Evolutionary conservation across 805 yeast genomes (phyloP).

Genomic region (Candida endomychidarum): DNA sequence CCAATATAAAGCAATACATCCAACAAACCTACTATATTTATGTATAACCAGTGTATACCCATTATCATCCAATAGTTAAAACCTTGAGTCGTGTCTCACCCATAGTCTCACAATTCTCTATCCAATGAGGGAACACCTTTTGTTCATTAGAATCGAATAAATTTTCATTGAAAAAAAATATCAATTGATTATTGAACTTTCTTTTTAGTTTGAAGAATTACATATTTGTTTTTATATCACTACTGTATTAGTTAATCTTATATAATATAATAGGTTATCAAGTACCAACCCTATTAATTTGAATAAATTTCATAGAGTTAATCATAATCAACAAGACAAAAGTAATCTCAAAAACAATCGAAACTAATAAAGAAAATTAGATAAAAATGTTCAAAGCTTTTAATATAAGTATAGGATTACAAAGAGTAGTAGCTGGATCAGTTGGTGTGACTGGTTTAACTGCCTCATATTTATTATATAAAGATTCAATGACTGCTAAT

Average conservation of each 20-base stretch:
- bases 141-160: conserved; percentile 20
- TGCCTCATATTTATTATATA: conserved; percentile 78
- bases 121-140: conserved; percentile 24
- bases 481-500: conserved; percentile 81
- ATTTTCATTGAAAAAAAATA: conserved; percentile 17
- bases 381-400: conserved; percentile 19
- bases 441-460: conserved; percentile 76
- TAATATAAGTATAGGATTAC: conserved; percentile 27
- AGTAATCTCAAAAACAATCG: conserved; percentile 5
- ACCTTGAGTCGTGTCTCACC: conserved; percentile 1
- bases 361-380: not conserved
- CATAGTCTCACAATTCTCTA: conserved; percentile 3
- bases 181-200: conserved; percentile 10
- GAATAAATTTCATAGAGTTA: conserved; percentile 1
- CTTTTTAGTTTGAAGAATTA: conserved; percentile 9
- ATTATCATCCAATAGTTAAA: not conserved
- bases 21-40: too few species aligned
- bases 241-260: conserved; percentile 1
- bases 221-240: not conserved
- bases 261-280: not conserved
- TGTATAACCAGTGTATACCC: too few species aligned
- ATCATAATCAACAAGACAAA: not conserved
- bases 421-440: conserved; percentile 58
- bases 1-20: too few species aligned
- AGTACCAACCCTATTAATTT: not conserved